Percentiles rank a stretch among this genome's conserved stretches.
Conservation (phyloP, 192 early-diverging fungal genomes). For the Coemansia umbellata region DNA sequence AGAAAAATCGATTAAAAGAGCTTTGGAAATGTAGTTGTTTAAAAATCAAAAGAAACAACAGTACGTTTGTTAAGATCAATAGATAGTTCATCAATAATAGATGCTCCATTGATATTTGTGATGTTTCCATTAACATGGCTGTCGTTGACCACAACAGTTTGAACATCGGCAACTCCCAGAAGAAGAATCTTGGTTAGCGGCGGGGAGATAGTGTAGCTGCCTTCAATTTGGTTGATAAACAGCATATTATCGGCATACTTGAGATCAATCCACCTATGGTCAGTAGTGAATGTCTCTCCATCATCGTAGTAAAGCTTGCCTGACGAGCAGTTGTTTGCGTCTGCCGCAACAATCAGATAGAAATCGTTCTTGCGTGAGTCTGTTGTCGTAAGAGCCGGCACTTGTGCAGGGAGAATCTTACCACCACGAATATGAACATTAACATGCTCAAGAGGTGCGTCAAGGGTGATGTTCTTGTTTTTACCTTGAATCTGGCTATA, state of each 20-base stretch:
- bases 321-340: conserved; percentile 37
- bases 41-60: no score
- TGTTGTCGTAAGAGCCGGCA: conserved; percentile 47
- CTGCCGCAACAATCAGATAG: conserved; percentile 55
- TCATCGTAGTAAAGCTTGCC: conserved; percentile 63
- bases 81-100: conserved; percentile 7
- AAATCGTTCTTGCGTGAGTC: conserved; percentile 45
- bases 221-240: conserved; percentile 4
- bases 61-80: conserved; percentile 21
- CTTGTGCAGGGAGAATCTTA: conserved; percentile 53
- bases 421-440: conserved; percentile 63
- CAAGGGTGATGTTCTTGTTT: conserved; percentile 36
- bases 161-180: conserved; percentile 15
- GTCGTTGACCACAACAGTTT: conserved; percentile 11
- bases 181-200: conserved; percentile 15
- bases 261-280: conserved; percentile 23
- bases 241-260: conserved; percentile 1
- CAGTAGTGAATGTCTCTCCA: conserved; percentile 49
- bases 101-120: conserved; percentile 2
- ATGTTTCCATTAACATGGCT: background rate
- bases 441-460: conserved; percentile 53
- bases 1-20: no score
- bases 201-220: conserved; percentile 1
- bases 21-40: no score
- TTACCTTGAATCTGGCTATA: conserved; percentile 11